A percentile compares a stretch with the other conserved stretches of the same genome.
These are phyloP conservation scores for Eryngium alpinum DNA, from an alignment of 140 eudicot genomes.

Conservation along the genomic window DNA sequence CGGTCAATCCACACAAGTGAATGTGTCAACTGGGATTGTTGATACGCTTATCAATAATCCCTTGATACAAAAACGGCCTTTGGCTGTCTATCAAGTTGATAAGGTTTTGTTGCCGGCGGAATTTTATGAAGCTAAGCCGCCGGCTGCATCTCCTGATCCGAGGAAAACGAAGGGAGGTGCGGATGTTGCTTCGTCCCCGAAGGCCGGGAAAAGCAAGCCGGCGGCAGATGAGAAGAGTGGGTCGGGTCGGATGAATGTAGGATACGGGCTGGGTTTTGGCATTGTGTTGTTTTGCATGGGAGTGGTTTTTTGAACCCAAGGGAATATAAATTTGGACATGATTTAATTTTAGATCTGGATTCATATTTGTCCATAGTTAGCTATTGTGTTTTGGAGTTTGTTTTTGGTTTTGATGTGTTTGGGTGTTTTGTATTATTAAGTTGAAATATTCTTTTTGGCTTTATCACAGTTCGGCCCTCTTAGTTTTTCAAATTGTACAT, in stretches of 20 bases:
- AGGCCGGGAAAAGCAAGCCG: not conserved
- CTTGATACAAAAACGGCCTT: conserved; percentile 28
- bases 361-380: conserved; percentile 2
- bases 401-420: no score
- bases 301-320: conserved; percentile 20
- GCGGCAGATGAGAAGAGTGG: not conserved
- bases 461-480: no score
- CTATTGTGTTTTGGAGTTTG: no score
- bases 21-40: conserved; percentile 43
- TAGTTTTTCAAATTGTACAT: no score
- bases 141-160: conserved; percentile 16
- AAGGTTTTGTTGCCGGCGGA: conserved; percentile 35
- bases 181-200: not conserved
- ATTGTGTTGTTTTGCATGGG: conserved; percentile 38
- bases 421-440: no score
- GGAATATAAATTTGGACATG: no score
- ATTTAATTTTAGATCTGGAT: no score
- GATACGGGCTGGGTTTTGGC: conserved; percentile 34
- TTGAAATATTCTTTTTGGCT: no score
- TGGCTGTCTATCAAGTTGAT: conserved; percentile 48
- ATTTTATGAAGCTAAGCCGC: conserved; percentile 36
- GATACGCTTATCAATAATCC: conserved; percentile 36
- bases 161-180: not conserved
- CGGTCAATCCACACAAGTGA: conserved; percentile 39
- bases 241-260: conserved; percentile 23